These are phyloP conservation scores for Crotalaria pallida DNA, from an alignment of 306 rosid species.

Conservation along the genomic window DNA sequence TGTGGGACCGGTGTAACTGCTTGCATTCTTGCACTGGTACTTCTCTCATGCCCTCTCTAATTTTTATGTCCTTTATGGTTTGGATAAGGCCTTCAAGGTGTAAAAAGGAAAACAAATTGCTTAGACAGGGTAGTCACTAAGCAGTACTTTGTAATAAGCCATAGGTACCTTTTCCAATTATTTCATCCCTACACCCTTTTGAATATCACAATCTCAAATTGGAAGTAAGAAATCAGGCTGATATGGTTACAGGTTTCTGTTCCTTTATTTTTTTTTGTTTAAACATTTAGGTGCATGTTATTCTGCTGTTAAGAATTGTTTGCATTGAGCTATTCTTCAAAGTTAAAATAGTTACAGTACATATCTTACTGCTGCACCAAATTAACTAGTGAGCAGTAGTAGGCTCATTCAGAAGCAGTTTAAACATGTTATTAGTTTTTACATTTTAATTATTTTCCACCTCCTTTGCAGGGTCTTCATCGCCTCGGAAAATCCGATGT, in stretches of 20 bases:
- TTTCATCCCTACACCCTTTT: neutral
- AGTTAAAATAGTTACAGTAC: neutral
- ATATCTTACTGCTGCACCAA: neutral
- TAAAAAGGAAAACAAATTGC: neutral
- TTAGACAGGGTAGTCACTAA: no score
- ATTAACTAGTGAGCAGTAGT: neutral
- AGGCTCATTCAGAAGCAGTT: neutral
- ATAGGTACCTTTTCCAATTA: neutral
- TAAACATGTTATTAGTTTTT: neutral
- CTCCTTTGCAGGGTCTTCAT: conserved; percentile 65
- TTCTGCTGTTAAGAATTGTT: neutral
- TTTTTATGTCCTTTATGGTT: no score
- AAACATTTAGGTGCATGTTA: neutral
- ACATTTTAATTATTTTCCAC: neutral
- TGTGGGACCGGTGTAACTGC: conserved; percentile 97
- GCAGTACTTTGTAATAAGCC: neutral
- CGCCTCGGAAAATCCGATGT: conserved; percentile 77
- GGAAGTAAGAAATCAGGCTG: neutral
- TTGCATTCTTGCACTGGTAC: conserved; percentile 88
- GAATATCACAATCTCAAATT: neutral
- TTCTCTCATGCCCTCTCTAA: neutral
- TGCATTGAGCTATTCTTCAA: neutral
- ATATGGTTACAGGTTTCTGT: neutral
- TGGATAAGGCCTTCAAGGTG: no score
- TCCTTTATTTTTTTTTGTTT: neutral